Base-by-base conservation (phyloP, 2,329 filamentous ascomycete genomes). In the Reticulascus tulasneorum region DNA sequence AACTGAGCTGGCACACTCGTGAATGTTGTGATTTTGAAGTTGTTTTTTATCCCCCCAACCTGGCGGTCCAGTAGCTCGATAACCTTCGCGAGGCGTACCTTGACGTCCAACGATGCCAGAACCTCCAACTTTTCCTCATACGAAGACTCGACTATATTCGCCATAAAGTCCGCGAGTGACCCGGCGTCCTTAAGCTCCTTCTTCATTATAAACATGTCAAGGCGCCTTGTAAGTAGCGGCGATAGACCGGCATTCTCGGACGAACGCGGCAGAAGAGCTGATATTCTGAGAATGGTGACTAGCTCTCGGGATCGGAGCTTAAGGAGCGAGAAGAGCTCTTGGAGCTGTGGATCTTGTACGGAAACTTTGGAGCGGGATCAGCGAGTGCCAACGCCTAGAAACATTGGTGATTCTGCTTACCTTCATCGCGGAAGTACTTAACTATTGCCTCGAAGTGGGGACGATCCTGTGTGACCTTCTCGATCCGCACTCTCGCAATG, bases 101-200 rank as follows among this genome's bases (percentile, higher is more conserved):
- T 85, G 29, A 93, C 71, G 50, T 90, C 81, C 6, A 94, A 63
- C 1, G 89, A 81, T n/a, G 87, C 79, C 23, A 98, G 69, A 12
- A 98, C 78, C 37, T 86, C 79, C 35, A 98, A 72, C 60, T 94
- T 96, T 56, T 98, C 93, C 58, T 95, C 88, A 46, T 94, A 85
- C 9, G 80, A 84, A 33, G 85, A 82, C 45, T 95, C 88, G 4
- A 94, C 78, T 17, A 97, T 77, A 55, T 95, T 94, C 24, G 88
- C 84, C 88, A 98, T 96, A 58, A 97, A 97, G 58, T 98, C 93
- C 7, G 93, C 91, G 9, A 98, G 72, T 8, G 80, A 68, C 3
- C 91, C 91, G 2, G 90, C 90, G 48, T 97, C 89, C 26, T 78
- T 71, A 33, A 93, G 59, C 40, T 88, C 82, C 56, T 93, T 94